These are phyloP conservation scores for Camelina laxa DNA, from an alignment of 345 rosid species.

Conservation along the genomic window DNA sequence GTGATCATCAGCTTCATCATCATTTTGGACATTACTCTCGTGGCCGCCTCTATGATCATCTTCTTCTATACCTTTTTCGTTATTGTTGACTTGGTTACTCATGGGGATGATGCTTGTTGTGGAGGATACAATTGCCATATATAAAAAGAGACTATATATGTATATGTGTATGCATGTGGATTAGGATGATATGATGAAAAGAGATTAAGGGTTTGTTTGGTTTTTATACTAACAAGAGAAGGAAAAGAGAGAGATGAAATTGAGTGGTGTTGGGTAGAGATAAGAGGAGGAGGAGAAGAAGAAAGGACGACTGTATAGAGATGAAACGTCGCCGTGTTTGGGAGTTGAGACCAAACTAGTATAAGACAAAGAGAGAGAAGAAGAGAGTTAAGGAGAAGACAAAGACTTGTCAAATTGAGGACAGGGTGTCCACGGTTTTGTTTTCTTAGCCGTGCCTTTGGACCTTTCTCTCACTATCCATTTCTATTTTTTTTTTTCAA, in stretches of 20 bases:
- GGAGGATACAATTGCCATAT: conserved; percentile 71
- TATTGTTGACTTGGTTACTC: conserved; percentile 42
- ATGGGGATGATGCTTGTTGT: conserved; percentile 59
- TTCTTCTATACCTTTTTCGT: conserved; percentile 36
- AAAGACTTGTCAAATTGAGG: conserved; percentile 65
- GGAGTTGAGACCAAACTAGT: conserved; percentile 31
- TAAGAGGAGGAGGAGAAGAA: conserved; percentile 39
- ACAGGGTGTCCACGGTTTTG: conserved; percentile 57
- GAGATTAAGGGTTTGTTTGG: conserved; percentile 41
- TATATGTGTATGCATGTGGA: conserved; percentile 41
- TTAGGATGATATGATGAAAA: conserved; percentile 31
- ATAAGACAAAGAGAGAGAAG: conserved; percentile 39
- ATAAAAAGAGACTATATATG: conserved; percentile 26
- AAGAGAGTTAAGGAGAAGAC: conserved; percentile 56
- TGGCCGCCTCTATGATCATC: conserved; percentile 37
- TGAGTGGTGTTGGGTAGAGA: conserved; percentile 49
- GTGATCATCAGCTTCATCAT: conserved; percentile 61
- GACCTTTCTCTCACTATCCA: conserved; percentile 51
- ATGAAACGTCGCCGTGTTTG: conserved; percentile 39
- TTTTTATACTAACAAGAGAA: conserved; percentile 41
- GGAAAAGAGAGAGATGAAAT: conserved; percentile 31
- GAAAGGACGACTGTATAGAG: conserved; percentile 38
- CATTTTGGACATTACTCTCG: conserved; percentile 34
- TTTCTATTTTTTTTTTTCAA: neutral
- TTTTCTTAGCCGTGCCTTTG: conserved; percentile 59